phyloP scores from a whole-genome alignment of 1,284 basidiomycete species.

The Tetrapyrgos nigripes region DNA sequence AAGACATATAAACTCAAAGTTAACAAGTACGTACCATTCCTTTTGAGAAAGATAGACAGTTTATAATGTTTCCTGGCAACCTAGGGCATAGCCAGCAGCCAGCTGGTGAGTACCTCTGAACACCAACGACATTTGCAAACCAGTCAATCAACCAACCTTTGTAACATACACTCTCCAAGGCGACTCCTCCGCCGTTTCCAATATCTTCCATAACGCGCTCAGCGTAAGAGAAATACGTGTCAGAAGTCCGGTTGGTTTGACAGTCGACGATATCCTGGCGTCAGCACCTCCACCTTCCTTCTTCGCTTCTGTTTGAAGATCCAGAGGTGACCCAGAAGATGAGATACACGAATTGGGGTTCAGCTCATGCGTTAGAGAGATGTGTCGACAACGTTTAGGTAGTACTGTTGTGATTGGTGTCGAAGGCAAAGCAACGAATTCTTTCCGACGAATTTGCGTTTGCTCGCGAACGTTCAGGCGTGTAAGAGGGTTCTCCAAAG shows the following conservation, averaged over 20 bases:
- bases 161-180: constrained; percentile 64
- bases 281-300: constrained; percentile 23
- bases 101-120: constrained; percentile 1
- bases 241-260: constrained; percentile 33
- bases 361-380: background rate
- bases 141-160: constrained; percentile 41
- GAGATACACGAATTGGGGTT: background rate
- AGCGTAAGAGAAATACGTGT: constrained; percentile 27
- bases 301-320: too few relatives aligned
- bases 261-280: constrained; percentile 14
- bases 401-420: constrained; percentile 27
- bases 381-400: background rate
- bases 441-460: background rate
- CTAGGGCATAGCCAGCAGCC: constrained; percentile 36
- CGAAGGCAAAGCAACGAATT: constrained; percentile 17
- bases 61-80: constrained; percentile 44
- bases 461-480: constrained; percentile 18
- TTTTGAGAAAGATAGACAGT: constrained; percentile 60
- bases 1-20: too few relatives aligned
- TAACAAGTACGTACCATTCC: constrained; percentile 55
- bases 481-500: constrained; percentile 14
- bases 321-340: background rate
- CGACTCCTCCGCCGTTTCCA: constrained; percentile 47
- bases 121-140: constrained; percentile 21
- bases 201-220: constrained; percentile 50